Percentiles rank a stretch among this genome's conserved stretches.
Conservation (phyloP, 495 filamentous ascomycete genomes). For the Parathielavia appendiculata region DNA sequence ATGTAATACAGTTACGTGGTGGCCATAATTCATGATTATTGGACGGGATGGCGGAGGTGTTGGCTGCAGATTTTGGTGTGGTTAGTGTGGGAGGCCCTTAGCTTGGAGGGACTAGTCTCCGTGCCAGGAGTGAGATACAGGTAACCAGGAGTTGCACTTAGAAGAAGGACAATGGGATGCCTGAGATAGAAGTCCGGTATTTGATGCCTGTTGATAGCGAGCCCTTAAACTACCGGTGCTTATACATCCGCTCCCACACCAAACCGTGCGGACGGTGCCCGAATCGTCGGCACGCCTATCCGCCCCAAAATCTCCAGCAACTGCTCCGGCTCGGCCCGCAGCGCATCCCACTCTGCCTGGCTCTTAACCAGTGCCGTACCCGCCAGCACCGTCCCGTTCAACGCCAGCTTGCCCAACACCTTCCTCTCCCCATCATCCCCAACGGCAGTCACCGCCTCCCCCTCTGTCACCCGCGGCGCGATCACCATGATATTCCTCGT, state of each 20-base stretch:
- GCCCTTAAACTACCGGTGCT: too few relatives aligned
- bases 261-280: background rate
- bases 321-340: constrained; percentile 47
- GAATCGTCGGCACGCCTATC: constrained; percentile 52
- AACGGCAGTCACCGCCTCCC: constrained; percentile 17
- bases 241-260: background rate
- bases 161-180: too few relatives aligned
- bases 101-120: too few relatives aligned
- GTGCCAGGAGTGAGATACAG: too few relatives aligned
- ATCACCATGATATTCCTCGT: constrained; percentile 64
- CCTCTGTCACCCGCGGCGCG: constrained; percentile 54
- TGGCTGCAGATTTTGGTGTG: too few relatives aligned
- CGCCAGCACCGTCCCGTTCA: constrained; percentile 78
- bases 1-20: too few relatives aligned
- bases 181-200: too few relatives aligned
- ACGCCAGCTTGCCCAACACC: constrained; percentile 52
- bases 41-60: too few relatives aligned
- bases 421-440: constrained; percentile 28
- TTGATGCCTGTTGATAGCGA: too few relatives aligned
- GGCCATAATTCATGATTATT: too few relatives aligned
- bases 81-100: too few relatives aligned
- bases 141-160: too few relatives aligned
- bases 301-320: constrained; percentile 52
- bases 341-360: constrained; percentile 61
- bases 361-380: constrained; percentile 77